phyloP scores from a whole-genome alignment of 1,139 yeast genomes.

The Hyphopichia wangnamkhiaoensis region DNA sequence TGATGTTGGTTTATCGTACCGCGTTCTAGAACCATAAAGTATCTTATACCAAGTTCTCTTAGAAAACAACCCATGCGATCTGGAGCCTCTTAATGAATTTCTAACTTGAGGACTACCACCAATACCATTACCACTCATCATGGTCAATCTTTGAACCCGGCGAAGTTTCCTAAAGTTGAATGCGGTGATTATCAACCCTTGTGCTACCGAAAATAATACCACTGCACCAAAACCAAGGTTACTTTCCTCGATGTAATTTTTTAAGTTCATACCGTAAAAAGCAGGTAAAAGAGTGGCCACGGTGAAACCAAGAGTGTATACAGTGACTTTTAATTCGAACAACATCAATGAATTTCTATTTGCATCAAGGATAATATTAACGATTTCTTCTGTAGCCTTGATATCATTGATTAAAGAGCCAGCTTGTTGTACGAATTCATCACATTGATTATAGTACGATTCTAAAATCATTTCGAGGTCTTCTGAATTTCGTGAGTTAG shows the following conservation, averaged over 20 bases:
- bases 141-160: slow-evolving; percentile 63
- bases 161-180: slow-evolving; percentile 51
- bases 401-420: slow-evolving; percentile 84
- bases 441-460: slow-evolving; percentile 92
- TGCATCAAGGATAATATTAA: slow-evolving; percentile 91
- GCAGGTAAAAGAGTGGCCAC: slow-evolving; percentile 68
- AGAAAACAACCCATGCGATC: not conserved
- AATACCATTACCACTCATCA: slow-evolving; percentile 42
- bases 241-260: slow-evolving; percentile 84
- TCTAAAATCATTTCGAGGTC: slow-evolving; percentile 91
- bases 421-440: slow-evolving; percentile 93
- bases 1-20: slow-evolving; percentile 37
- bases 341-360: slow-evolving; percentile 93
- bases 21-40: slow-evolving; percentile 30
- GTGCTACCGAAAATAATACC: slow-evolving; percentile 48
- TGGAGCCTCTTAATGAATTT: slow-evolving; percentile 1
- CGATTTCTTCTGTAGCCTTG: slow-evolving; percentile 92
- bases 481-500: slow-evolving; percentile 48
- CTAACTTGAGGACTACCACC: not conserved
- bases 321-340: slow-evolving; percentile 79
- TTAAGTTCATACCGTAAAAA: slow-evolving; percentile 92
- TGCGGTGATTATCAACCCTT: slow-evolving; percentile 44
- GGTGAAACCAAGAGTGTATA: slow-evolving; percentile 81
- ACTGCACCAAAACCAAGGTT: slow-evolving; percentile 64
- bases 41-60: slow-evolving; percentile 19